A percentile compares a stretch with the other conserved stretches of the same genome.
Conservation (phyloP, 495 filamentous ascomycete species). For the Neurospora pannonica region DNA sequence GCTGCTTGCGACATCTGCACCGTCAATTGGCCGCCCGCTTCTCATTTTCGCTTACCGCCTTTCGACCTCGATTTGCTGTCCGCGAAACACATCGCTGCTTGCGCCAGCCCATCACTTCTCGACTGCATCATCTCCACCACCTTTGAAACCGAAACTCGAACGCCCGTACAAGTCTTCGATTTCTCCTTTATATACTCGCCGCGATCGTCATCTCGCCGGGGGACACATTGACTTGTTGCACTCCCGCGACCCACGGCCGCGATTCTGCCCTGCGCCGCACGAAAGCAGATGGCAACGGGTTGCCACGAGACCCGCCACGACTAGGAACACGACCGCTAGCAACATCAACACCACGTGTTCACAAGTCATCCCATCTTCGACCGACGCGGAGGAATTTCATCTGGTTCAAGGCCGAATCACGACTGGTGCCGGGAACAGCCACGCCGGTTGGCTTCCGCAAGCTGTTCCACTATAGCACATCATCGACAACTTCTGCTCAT, state of each 20-base stretch:
- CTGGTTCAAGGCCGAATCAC: not conserved
- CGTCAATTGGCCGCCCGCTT: conserved; percentile 15
- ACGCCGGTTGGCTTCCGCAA: not conserved
- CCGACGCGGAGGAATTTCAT: not conserved
- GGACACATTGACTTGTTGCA: not conserved
- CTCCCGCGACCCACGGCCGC: not conserved
- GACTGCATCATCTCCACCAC: not conserved
- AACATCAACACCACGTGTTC: not conserved
- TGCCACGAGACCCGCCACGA: not conserved
- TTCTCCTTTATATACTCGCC: not conserved
- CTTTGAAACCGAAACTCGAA: not conserved
- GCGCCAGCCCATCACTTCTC: not conserved
- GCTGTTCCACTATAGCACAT: not conserved
- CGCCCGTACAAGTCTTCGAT: not conserved
- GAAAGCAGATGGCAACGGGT: not conserved
- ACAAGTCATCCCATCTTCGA: not conserved
- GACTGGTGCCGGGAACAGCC: not conserved
- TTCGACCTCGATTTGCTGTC: conserved; percentile 4
- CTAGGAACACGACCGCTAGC: not conserved
- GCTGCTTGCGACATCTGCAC: conserved; percentile 2
- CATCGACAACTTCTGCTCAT: not conserved
- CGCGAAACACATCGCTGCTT: not conserved
- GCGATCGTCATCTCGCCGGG: not conserved
- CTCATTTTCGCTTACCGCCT: conserved; percentile 42
- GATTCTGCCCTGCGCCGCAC: not conserved